phyloP scores from a whole-genome alignment of 345 rosid genomes.

The Eucalyptus paniculata region DNA sequence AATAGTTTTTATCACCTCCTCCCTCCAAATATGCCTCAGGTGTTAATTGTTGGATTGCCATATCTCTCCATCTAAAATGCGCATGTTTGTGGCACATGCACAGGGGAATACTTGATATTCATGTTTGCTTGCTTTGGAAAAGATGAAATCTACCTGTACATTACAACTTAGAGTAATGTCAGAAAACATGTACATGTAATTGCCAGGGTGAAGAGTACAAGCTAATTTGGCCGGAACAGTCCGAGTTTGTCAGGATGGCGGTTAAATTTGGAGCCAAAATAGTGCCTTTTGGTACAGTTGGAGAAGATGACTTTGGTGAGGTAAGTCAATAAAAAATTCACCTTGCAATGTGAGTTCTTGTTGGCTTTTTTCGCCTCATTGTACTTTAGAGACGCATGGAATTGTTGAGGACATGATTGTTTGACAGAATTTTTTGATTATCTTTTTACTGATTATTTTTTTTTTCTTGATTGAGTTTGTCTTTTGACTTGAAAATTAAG shows the following conservation, averaged over 20 bases:
- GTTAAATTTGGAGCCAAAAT: conserved; percentile 75
- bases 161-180: neutral
- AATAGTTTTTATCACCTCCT: neutral
- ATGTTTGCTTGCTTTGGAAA: neutral
- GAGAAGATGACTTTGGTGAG: conserved; percentile 62
- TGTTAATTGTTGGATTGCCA: neutral
- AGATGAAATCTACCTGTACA: neutral
- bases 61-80: neutral
- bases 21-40: neutral
- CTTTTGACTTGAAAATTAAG: neutral
- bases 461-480: neutral
- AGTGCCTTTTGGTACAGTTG: conserved; percentile 73
- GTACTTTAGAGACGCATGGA: neutral
- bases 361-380: neutral
- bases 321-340: conserved; percentile 14
- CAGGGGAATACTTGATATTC: neutral
- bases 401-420: neutral
- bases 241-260: conserved; percentile 85
- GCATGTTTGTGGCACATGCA: neutral
- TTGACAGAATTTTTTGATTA: neutral
- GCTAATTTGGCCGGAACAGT: conserved; percentile 65
- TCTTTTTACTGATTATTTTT: neutral
- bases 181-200: neutral
- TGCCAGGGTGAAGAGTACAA: conserved; percentile 73
- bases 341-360: neutral